A percentile compares a stretch with the other conserved stretches of the same genome.
Conservation (phyloP, 306 rosid genomes). For the Fragaria vesca region DNA sequence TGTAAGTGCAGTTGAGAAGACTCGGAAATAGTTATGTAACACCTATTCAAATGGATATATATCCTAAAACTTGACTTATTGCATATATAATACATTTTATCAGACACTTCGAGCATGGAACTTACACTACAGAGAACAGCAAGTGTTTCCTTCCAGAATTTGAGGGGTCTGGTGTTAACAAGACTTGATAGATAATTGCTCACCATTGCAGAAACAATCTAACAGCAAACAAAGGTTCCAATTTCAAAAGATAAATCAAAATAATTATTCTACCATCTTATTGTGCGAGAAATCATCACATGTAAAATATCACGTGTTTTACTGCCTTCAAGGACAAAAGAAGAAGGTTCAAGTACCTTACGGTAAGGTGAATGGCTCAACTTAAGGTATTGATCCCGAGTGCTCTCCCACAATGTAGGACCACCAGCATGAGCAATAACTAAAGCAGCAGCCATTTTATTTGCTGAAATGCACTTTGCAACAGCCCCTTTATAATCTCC, state of each 20-base stretch:
- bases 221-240: conserved; percentile 34
- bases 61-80: neutral
- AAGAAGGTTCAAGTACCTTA: conserved; percentile 56
- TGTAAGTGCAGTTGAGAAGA: neutral
- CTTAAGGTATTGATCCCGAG: conserved; percentile 90
- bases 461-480: conserved; percentile 74
- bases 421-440: conserved; percentile 94
- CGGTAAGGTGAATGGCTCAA: conserved; percentile 73
- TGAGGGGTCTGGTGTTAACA: conserved; percentile 93
- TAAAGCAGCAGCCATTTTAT: conserved; percentile 94
- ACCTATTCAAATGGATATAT: neutral
- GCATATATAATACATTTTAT: neutral
- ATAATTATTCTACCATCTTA: neutral
- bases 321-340: neutral
- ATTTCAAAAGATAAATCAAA: conserved; percentile 10
- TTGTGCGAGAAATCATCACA: neutral
- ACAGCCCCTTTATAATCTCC: conserved; percentile 98
- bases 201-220: conserved; percentile 98
- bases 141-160: conserved; percentile 98
- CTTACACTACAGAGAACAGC: conserved; percentile 99
- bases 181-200: conserved; percentile 94
- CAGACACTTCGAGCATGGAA: conserved; percentile 6
- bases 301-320: conserved; percentile 14
- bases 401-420: conserved; percentile 88
- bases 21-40: neutral